These are phyloP conservation scores for Kuraishia cidri DNA, from an alignment of 805 yeast genomes.

Conservation along the genomic window DNA sequence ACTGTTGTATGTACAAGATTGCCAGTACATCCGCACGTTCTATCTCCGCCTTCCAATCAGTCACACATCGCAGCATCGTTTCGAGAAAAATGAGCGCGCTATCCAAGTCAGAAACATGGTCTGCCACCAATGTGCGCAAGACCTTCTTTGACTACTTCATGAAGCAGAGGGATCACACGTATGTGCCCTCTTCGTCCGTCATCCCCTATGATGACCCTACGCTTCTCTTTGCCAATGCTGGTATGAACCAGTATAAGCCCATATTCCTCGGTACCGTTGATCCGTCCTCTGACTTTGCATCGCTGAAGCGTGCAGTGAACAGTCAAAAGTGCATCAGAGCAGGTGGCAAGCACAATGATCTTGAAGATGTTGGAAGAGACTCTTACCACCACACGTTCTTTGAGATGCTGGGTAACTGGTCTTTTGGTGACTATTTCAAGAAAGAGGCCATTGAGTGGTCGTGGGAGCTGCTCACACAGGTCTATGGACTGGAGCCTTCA, in stretches of 20 bases:
- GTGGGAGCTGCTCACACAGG: conserved; percentile 86
- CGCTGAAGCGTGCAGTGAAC: conserved; percentile 82
- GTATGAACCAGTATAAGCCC: conserved; percentile 99
- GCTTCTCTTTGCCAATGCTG: conserved; percentile 93
- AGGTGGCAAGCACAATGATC: conserved; percentile 97
- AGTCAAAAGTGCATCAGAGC: conserved; percentile 99
- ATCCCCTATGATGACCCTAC: conserved; percentile 98
- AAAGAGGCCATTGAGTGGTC: conserved; percentile 83
- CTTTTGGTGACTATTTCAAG: conserved; percentile 98
- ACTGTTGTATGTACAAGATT: too few relatives aligned
- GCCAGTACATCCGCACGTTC: too few relatives aligned
- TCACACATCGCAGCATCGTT: too few relatives aligned
- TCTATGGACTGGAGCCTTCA: conserved; percentile 69
- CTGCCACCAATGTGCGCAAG: conserved; percentile 49
- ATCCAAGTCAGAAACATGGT: too few relatives aligned
- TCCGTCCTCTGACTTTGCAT: conserved; percentile 81
- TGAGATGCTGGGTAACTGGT: conserved; percentile 99
- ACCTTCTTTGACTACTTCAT: conserved; percentile 84
- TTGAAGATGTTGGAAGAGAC: conserved; percentile 97
- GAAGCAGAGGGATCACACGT: conserved; percentile 60
- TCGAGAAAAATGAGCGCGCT: too few relatives aligned
- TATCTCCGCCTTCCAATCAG: too few relatives aligned
- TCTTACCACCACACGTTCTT: conserved; percentile 98
- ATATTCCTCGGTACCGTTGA: conserved; percentile 96
- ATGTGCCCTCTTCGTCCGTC: conserved; percentile 88